These are phyloP conservation scores for Phaeophleospora eucalypticola DNA, from an alignment of 2,329 filamentous ascomycete species.

Conservation along the genomic window DNA sequence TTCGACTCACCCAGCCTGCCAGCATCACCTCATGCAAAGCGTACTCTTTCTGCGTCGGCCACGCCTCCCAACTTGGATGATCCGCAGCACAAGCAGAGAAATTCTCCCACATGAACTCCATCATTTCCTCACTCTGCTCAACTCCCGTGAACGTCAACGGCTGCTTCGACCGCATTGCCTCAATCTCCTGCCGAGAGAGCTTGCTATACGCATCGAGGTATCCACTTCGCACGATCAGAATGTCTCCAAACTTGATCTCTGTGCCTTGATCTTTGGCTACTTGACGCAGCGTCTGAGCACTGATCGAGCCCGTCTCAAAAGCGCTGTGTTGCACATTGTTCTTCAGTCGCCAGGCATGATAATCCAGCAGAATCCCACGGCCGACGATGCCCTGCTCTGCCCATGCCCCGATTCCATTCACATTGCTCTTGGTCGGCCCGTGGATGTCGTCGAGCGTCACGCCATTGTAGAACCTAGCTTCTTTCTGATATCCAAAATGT, in stretches of 20 bases:
- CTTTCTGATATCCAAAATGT: slow-evolving; percentile 50
- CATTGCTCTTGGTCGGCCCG: slow-evolving; percentile 32
- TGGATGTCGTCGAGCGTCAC: slow-evolving; percentile 41
- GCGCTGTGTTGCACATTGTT: slow-evolving; percentile 35
- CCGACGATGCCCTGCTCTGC: slow-evolving; percentile 54
- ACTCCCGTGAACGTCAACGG: slow-evolving; percentile 48
- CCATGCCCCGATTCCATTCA: slow-evolving; percentile 48
- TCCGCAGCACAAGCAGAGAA: slow-evolving; percentile 37
- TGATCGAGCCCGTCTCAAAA: slow-evolving; percentile 35
- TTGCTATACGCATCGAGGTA: slow-evolving; percentile 42
- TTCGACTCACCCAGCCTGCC: slow-evolving; percentile 47
- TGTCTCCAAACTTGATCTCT: slow-evolving; percentile 53
- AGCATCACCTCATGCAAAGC: slow-evolving; percentile 47
- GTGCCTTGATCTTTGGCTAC: slow-evolving; percentile 47
- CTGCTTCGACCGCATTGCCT: slow-evolving; percentile 33
- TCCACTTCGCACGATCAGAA: slow-evolving; percentile 49
- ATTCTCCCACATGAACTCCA: slow-evolving; percentile 41
- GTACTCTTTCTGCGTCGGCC: slow-evolving; percentile 36
- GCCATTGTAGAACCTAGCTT: slow-evolving; percentile 36
- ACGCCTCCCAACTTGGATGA: slow-evolving; percentile 37
- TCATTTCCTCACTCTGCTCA: slow-evolving; percentile 43
- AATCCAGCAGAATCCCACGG: slow-evolving; percentile 53
- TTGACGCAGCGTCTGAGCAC: slow-evolving; percentile 39
- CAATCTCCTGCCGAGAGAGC: slow-evolving; percentile 39
- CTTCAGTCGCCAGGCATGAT: slow-evolving; percentile 45